Base-by-base conservation (phyloP, 176 grass and related monocot species). In the Otatea glauca region DNA sequence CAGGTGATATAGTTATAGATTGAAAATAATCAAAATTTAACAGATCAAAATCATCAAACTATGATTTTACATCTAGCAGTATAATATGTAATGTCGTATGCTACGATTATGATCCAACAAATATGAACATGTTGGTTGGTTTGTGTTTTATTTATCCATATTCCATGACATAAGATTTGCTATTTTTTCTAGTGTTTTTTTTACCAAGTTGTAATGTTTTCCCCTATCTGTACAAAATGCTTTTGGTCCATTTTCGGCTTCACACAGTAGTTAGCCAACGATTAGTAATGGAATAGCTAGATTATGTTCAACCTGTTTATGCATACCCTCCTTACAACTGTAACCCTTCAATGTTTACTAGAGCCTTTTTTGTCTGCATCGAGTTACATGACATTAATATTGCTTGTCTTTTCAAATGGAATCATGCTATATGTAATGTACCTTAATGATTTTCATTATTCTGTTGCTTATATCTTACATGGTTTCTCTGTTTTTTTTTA, bases 401-500 rank as follows among this genome's bases (percentile, higher is more conserved):
- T 72, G n/a, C 58, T 35, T 68, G 15, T 15, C 4, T 51, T 78
- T 37, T 41, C 1, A 70, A 72, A 44, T 78, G 13, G 23, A 53
- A 45, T 54, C 17, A 32, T 77, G 21, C 8, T 78, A 71, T 82
- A 11, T 60, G 10, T 18, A n/a, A n/a, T n/a, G 20, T 9, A 80
- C 39, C 10, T 74, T 4, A 32, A 9, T 25, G 23, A n/a, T 63
- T 76, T 29, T 53, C 1, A 27, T 38, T 71, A 14, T 80, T 41
- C 32, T 18, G 8, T 65, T 6, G 10, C 45, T 86, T 68, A 9
- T 74, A 16, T 81, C 12, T 87, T 82, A 77, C 44, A 62, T 5
- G 16, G 43, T 63, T 76, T 85, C 50, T 87, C 6, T 68, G 0
- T 5, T 39, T 65, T 39, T 65, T 55, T 73, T 51, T 68, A 94